A percentile compares a stretch with the other conserved stretches of the same genome.
These are phyloP conservation scores for Huntiella bhutanensis DNA, from an alignment of 2,329 filamentous ascomycete species.

Conservation along the genomic window DNA sequence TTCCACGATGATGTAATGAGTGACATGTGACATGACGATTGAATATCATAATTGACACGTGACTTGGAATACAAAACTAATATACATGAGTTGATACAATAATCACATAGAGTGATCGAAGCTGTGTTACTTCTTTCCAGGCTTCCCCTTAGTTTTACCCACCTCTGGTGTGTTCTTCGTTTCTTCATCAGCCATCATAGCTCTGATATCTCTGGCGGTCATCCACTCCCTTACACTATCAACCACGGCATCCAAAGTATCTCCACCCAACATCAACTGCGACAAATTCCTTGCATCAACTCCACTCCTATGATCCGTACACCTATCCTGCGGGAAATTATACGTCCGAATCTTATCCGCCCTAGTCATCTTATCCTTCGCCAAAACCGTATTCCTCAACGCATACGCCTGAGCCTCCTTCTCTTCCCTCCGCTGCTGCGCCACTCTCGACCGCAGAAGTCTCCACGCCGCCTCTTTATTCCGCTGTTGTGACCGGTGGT, in stretches of 20 bases:
- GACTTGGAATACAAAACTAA: too few relatives aligned
- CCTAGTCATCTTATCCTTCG: slow-evolving; percentile 64
- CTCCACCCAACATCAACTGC: slow-evolving; percentile 56
- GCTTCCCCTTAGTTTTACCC: slow-evolving; percentile 10
- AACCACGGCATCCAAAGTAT: slow-evolving; percentile 56
- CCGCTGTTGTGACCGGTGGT: slow-evolving; percentile 71
- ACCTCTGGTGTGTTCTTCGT: slow-evolving; percentile 15
- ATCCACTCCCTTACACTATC: slow-evolving; percentile 62
- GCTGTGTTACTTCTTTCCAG: neutral
- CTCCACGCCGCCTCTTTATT: slow-evolving; percentile 82
- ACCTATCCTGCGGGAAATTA: slow-evolving; percentile 56
- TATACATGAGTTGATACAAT: too few relatives aligned
- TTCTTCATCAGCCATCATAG: slow-evolving; percentile 45
- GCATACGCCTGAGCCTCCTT: slow-evolving; percentile 62
- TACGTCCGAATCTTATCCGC: slow-evolving; percentile 92
- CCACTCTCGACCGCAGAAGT: slow-evolving; percentile 62
- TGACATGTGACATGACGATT: neutral
- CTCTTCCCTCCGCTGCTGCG: slow-evolving; percentile 59
- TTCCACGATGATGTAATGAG: too few relatives aligned
- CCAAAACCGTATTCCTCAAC: slow-evolving; percentile 60
- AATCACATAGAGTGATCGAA: too few relatives aligned
- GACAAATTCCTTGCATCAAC: slow-evolving; percentile 63
- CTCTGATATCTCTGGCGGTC: slow-evolving; percentile 53
- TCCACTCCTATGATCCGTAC: slow-evolving; percentile 75
- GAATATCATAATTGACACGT: neutral